Percentiles rank a stretch among this genome's conserved stretches.
phyloP scores from a whole-genome alignment of 164 flowering plant genomes.

The Chimonanthus salicifolius region DNA sequence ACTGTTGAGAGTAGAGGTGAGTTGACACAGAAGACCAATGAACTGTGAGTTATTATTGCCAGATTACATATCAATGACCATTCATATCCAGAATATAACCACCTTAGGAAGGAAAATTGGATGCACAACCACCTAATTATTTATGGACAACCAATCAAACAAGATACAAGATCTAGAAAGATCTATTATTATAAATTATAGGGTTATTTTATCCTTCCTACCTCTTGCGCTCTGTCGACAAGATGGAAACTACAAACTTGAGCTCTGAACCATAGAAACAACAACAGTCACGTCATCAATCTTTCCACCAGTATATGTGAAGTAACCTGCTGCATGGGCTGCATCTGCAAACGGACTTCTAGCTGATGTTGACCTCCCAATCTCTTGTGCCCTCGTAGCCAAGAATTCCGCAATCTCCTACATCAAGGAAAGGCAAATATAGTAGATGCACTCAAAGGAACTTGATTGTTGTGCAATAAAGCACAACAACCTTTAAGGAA shows the following conservation, averaged over 20 bases:
- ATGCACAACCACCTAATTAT: too few species aligned
- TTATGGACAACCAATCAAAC: too few species aligned
- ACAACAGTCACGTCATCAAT: slow-evolving; percentile 76
- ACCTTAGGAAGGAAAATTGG: too few species aligned
- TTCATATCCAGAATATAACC: too few species aligned
- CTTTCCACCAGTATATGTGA: slow-evolving; percentile 63
- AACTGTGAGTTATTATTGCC: too few species aligned
- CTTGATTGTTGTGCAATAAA: neutral
- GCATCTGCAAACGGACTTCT: slow-evolving; percentile 84
- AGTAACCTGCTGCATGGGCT: slow-evolving; percentile 77
- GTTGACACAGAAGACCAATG: too few species aligned
- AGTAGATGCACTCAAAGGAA: neutral
- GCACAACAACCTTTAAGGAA: neutral
- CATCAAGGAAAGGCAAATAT: neutral
- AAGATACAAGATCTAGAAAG: too few species aligned
- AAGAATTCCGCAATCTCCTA: slow-evolving; percentile 65
- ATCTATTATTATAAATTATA: too few species aligned
- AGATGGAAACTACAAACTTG: slow-evolving; percentile 2
- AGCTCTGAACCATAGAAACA: slow-evolving; percentile 51
- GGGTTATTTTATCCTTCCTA: too few species aligned
- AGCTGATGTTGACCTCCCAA: slow-evolving; percentile 39
- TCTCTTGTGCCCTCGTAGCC: slow-evolving; percentile 57
- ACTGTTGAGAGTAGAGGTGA: too few species aligned
- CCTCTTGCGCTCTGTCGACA: too few species aligned
- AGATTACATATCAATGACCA: too few species aligned